phyloP scores from a whole-genome alignment of 768 basidiomycete species.

The Russula sp. region DNA sequence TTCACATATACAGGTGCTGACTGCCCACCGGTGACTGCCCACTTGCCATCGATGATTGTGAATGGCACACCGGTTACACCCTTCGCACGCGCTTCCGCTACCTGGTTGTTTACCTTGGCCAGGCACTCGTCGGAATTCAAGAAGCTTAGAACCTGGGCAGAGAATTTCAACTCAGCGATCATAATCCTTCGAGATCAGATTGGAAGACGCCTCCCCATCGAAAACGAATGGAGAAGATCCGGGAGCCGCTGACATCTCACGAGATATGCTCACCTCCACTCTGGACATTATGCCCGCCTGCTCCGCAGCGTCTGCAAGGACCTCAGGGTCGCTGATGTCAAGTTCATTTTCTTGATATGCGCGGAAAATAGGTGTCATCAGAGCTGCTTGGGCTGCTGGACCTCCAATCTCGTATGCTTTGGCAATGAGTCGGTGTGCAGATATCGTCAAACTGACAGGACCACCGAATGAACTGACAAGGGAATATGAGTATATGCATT shows the following conservation, averaged over 20 bases:
- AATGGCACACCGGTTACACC: constrained; percentile 78
- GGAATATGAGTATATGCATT: background rate
- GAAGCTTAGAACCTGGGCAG: constrained; percentile 52
- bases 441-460: constrained; percentile 56
- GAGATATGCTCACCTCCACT: constrained; percentile 43
- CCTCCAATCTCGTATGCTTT: constrained; percentile 64
- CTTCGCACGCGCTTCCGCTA: constrained; percentile 52
- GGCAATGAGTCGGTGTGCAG: constrained; percentile 64
- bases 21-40: constrained; percentile 72
- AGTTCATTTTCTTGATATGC: constrained; percentile 59
- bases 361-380: constrained; percentile 56
- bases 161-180: background rate
- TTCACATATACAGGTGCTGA: constrained; percentile 63
- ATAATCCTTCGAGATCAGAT: background rate
- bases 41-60: constrained; percentile 72
- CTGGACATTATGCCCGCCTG: constrained; percentile 50
- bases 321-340: constrained; percentile 54
- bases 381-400: constrained; percentile 48
- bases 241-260: constrained; percentile 14
- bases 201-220: background rate
- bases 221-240: background rate
- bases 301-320: constrained; percentile 56
- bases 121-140: constrained; percentile 59
- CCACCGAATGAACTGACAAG: constrained; percentile 50
- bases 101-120: constrained; percentile 58